Percentiles rank a stretch among this genome's conserved stretches.
These are phyloP conservation scores for Eucalyptus sideroxylon DNA, from an alignment of 345 rosid genomes.

Conservation along the genomic window DNA sequence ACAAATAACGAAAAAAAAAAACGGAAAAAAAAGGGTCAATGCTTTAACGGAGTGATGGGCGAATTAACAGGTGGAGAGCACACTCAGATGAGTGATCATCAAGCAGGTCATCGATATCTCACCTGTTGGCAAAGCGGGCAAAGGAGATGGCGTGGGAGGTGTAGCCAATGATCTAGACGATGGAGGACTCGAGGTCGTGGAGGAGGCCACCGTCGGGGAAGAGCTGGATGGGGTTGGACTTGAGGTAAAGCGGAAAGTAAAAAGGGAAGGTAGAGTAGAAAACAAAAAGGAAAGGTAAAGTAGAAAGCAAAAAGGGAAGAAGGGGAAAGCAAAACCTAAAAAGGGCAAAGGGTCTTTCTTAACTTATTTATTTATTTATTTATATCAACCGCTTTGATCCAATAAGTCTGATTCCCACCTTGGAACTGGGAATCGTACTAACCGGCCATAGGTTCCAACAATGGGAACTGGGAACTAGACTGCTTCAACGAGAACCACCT, in stretches of 20 bases:
- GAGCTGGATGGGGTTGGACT: slow-evolving; percentile 55
- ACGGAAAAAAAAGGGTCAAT: neutral
- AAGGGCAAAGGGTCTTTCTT: too few species aligned
- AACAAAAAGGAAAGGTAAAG: too few species aligned
- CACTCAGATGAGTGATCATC: neutral
- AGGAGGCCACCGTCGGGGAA: slow-evolving; percentile 35
- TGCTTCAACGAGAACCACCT: too few species aligned
- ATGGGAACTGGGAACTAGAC: too few species aligned
- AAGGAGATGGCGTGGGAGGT: slow-evolving; percentile 47
- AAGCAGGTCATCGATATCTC: neutral
- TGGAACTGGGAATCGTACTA: too few species aligned
- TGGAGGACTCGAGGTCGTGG: slow-evolving; percentile 36
- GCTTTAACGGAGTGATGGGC: neutral
- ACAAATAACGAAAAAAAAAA: neutral
- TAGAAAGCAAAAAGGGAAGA: too few species aligned
- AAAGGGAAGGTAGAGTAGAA: too few species aligned
- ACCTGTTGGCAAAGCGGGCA: slow-evolving; percentile 70
- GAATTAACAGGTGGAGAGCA: neutral
- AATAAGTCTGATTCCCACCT: too few species aligned
- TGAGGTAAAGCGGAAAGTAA: neutral
- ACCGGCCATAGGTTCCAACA: too few species aligned
- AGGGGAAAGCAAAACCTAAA: too few species aligned
- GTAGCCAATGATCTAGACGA: slow-evolving; percentile 45
- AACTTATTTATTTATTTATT: too few species aligned
- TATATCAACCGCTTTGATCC: too few species aligned